Evolutionary conservation across 495 filamentous ascomycete genomes (phyloP).

Genomic region (Xylaria nigripes): DNA sequence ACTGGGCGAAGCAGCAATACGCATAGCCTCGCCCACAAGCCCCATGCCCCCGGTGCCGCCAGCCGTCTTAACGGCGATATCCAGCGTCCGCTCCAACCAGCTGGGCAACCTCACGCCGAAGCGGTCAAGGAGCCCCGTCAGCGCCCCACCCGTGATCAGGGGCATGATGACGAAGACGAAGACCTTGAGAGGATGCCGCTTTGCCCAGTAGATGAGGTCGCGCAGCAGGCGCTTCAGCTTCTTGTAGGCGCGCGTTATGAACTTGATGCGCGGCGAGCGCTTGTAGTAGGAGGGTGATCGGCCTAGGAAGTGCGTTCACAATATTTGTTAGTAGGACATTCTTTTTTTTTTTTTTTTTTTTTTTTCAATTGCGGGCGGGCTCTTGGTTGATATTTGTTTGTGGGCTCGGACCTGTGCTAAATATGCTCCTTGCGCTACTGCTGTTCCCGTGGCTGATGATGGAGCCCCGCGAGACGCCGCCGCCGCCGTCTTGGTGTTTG

Average conservation of each 20-base stretch:
- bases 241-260: conserved; percentile 58
- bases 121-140: conserved; percentile 61
- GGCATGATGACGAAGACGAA: conserved; percentile 81
- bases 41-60: conserved; percentile 43
- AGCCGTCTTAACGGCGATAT: conserved; percentile 46
- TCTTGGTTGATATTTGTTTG: not conserved
- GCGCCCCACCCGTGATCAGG: conserved; percentile 68
- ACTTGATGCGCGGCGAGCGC: conserved; percentile 66
- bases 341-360: not conserved
- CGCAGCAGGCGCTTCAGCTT: conserved; percentile 65
- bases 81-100: conserved; percentile 46
- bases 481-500: no score
- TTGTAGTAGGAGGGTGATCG: conserved; percentile 61
- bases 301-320: conserved; percentile 11
- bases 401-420: conserved; percentile 27
- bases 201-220: conserved; percentile 66
- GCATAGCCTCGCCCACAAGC: conserved; percentile 43
- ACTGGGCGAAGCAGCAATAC: conserved; percentile 28
- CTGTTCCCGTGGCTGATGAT: conserved; percentile 46
- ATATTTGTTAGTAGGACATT: not conserved
- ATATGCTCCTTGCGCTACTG: conserved; percentile 36
- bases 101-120: conserved; percentile 69
- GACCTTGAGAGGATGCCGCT: conserved; percentile 71
- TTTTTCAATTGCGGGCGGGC: not conserved
- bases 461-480: conserved; percentile 41